Percentiles rank a stretch among this genome's conserved stretches.
Conservation (phyloP, 768 basidiomycete genomes). For the Suillus lakei region DNA sequence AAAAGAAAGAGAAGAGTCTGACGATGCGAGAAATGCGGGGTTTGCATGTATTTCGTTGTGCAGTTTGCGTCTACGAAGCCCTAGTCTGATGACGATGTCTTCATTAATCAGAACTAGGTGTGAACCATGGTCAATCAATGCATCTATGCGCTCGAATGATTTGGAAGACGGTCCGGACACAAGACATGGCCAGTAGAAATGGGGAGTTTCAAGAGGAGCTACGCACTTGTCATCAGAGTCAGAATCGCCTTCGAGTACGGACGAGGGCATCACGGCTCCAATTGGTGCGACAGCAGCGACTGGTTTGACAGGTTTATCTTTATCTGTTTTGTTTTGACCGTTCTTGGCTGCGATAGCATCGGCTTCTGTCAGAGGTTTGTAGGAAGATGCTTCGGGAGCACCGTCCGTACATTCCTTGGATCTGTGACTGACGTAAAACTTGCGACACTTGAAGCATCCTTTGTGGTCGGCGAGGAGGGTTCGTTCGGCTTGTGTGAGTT, state of each 20-base stretch:
- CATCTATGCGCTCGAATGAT: accelerated
- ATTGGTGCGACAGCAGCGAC: background rate
- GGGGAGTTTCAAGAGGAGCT: background rate
- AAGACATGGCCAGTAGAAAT: background rate
- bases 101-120: background rate
- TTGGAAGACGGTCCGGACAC: background rate
- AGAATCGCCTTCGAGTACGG: background rate
- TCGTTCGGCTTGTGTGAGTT: background rate
- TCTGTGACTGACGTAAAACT: too few relatives aligned
- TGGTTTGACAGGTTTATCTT: too few relatives aligned
- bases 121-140: background rate
- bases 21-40: accelerated
- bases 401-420: too few relatives aligned
- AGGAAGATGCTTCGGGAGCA: too few relatives aligned
- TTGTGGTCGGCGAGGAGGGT: too few relatives aligned
- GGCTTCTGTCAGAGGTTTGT: too few relatives aligned
- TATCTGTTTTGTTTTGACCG: too few relatives aligned
- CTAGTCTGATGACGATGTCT: background rate
- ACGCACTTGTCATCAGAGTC: background rate
- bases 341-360: too few relatives aligned
- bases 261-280: background rate
- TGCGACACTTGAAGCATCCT: too few relatives aligned
- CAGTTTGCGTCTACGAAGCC: background rate
- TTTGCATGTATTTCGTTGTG: background rate
- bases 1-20: background rate